Evolutionary conservation across 106 monocot genomes (phyloP), one percentile per base, ranked within the genome.

Genomic region (Posidonia australis): DNA sequence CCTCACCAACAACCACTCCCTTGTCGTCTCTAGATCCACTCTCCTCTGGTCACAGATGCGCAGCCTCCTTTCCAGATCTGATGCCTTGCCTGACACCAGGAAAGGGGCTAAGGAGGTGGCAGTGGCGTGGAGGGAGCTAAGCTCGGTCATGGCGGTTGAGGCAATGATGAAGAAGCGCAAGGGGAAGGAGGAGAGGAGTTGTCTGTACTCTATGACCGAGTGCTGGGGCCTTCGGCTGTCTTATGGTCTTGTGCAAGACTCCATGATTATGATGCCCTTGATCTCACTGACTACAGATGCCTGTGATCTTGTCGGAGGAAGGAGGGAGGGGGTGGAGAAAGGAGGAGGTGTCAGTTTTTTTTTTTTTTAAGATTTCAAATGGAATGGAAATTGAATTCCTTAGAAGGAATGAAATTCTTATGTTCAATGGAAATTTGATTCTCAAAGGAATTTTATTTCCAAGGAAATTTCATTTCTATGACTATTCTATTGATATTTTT

Each of bases 241-340:
- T 0, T 92, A 88, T 56, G 92, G 92, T 46, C 44, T 92, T 13
- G 70, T 77, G 26, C 67, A 83, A 68, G 78, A 79, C 51, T 92
- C 92, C n/a, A 82, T 85, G n/a, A 69, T 92, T 29, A 88, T 77
- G 2, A 24, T 88, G n/a, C n/a, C n/a, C n/a, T n/a, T n/a, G n/a
- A n/a, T n/a, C n/a, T n/a, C n/a, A n/a, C n/a, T n/a, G n/a, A n/a
- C n/a, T n/a, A n/a, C n/a, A n/a, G n/a, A n/a, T n/a, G n/a, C n/a
- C n/a, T n/a, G n/a, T n/a, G n/a, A n/a, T n/a, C n/a, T n/a, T n/a
- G n/a, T n/a, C n/a, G n/a, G n/a, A n/a, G n/a, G n/a, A n/a, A n/a
- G n/a, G n/a, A n/a, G n/a, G n/a, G n/a, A n/a, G n/a, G n/a, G n/a
- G n/a, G n/a, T n/a, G n/a, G n/a, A n/a, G n/a, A n/a, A n/a, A n/a